Base-by-base conservation (phyloP, 2,329 filamentous ascomycete species). In the Aspergillus sclerotialis region DNA sequence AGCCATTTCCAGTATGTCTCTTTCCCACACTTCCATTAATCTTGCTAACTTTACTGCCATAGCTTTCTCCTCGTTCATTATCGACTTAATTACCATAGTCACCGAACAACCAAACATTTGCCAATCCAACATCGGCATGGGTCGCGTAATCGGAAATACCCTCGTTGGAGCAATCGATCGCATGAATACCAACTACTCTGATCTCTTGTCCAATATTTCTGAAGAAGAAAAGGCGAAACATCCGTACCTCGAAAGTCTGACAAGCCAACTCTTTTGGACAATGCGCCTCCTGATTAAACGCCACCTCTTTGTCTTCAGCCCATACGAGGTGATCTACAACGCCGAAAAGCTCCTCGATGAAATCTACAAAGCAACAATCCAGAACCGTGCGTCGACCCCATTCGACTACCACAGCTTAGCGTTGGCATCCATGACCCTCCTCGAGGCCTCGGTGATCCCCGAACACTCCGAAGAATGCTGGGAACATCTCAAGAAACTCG, bases 401-500 rank as follows among this genome's bases (percentile, higher is more conserved):
- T 63, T 66, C 32, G 62, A 66, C 33, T 40, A 64, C 16, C 63
- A 65, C 40, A 61, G 60, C 29, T 40, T 66, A 12, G 58, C 60
- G 5, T 42, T 66, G 19, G 60, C 61, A 12, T 52, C 60, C 7
- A 60, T 66, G 50, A 66, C 63, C 19, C 54, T 66, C 6, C 53
- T 66, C 3, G 63, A 66, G 38, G 53, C 61, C 3, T 62, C 60
- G 5, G 61, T 64, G 17, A 48, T 65, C 21, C 60, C 61, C 4
- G 60, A 62, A 28, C 44, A 59, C 29, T 40, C 56, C 3, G 53
- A 46, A 29, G 55, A 64, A 33, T 64, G 61, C 40, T 65, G 62
- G 60, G 49, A 53, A 5, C 39, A 52, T 1, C 54, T 80, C n/a
- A 60, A 66, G 17, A 69, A 68, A 33, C 70, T 74, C 4, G 69